These are phyloP conservation scores for Xylariaceae sp. DNA, from an alignment of 2,329 filamentous ascomycete genomes.

Conservation along the genomic window DNA sequence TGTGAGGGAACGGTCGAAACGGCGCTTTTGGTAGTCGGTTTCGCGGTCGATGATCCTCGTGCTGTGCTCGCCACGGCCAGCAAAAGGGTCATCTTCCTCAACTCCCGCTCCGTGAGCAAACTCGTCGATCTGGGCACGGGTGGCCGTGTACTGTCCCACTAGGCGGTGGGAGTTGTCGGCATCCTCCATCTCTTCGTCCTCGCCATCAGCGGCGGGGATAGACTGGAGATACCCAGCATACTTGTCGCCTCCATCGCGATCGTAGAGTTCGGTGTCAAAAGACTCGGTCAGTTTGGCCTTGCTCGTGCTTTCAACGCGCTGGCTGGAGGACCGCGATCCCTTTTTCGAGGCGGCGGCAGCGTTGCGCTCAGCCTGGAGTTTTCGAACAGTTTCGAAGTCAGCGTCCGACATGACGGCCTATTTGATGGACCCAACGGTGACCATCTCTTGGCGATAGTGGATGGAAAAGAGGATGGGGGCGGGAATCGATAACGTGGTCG, in stretches of 20 bases:
- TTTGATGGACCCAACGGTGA: constrained; percentile 26
- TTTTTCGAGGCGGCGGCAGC: constrained; percentile 72
- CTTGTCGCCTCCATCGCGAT: constrained; percentile 69
- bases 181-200: constrained; percentile 73
- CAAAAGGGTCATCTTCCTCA: constrained; percentile 85
- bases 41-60: constrained; percentile 88
- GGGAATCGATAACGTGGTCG: constrained; percentile 12
- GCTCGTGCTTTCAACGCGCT: constrained; percentile 76
- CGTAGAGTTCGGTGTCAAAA: constrained; percentile 86
- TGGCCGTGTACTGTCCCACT: constrained; percentile 94
- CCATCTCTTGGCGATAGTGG: constrained; percentile 26
- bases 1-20: constrained; percentile 81
- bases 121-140: constrained; percentile 86
- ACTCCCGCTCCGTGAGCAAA: constrained; percentile 80
- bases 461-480: constrained; percentile 4
- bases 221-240: constrained; percentile 89
- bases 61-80: constrained; percentile 77
- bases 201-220: constrained; percentile 71
- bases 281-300: constrained; percentile 88
- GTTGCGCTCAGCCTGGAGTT: constrained; percentile 90
- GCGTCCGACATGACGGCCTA: constrained; percentile 60
- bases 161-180: constrained; percentile 69
- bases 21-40: constrained; percentile 94
- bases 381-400: constrained; percentile 82
- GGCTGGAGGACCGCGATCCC: constrained; percentile 71